Evolutionary conservation across 352 stramenopile genomes (phyloP), one percentile per base, ranked within the genome.

Genomic region (Peronosclerospora sorghi): DNA sequence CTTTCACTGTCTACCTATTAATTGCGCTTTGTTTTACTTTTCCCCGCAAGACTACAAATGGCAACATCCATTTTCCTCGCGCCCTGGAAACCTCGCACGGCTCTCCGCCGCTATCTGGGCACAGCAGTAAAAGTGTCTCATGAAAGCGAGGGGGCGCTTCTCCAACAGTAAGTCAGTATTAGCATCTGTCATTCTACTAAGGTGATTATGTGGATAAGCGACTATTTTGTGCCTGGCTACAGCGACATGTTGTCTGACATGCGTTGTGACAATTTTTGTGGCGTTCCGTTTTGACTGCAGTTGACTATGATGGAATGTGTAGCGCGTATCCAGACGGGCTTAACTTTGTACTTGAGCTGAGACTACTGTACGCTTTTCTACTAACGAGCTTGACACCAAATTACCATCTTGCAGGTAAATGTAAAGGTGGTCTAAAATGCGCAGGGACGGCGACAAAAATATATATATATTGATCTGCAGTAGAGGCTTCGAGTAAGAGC

Each of bases 31-130:
- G 54, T 51, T 49, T 54, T 49, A 51, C 53, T 61, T 36, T 42
- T 55, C 37, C 42, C 23, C 42, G 54, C 43, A 63, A 63, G 54
- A 63, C 49, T 59, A 23, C 14, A 59, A 63, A 63, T 63, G 54
- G 23, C 35, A 41, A 19, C 20, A 36, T 39, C 35, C 46, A 56
- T 56, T 15, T 44, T 24, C 29, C 37, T 28, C 36, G 28, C 45
- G 29, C 38, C 37, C 35, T 55, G 26, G 34, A 51, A 52, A 43
- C 50, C 45, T 53, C 54, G 48, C 54, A 54, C 54, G 54, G 48
- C 54, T 58, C 42, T 55, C 48, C 34, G 18, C 44, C 27, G 29
- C 38, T 32, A 59, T 62, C 54, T 62, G 54, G 54, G 48, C 54
- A 62, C 23, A 30, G 26, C 35, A n/a, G 39, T 21, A 20, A 48